A percentile compares a stretch with the other conserved stretches of the same genome.
Evolutionary conservation across 352 stramenopile genomes (phyloP).

Genomic region (Phytopythium montanum): DNA sequence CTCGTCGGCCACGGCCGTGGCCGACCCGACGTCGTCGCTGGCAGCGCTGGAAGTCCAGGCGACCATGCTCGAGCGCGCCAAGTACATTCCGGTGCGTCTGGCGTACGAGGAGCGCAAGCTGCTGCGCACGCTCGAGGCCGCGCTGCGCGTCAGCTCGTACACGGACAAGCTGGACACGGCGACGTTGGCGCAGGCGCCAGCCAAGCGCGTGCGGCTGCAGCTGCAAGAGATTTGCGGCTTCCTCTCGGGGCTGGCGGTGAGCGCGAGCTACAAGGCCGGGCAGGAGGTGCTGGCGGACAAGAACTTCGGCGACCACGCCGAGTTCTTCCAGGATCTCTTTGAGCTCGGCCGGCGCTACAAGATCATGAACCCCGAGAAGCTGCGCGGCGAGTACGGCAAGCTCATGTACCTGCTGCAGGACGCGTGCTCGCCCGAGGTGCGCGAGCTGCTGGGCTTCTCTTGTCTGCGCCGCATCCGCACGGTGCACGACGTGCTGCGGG

Average conservation of each 20-base stretch:
- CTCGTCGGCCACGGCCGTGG: slow-evolving; percentile 6
- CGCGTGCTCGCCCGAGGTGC: slow-evolving; percentile 76
- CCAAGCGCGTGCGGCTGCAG: slow-evolving; percentile 86
- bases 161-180: slow-evolving; percentile 90
- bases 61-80: slow-evolving; percentile 89
- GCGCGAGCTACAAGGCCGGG: slow-evolving; percentile 85
- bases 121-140: slow-evolving; percentile 91
- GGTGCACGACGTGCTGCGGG: slow-evolving; percentile 87
- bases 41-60: slow-evolving; percentile 6
- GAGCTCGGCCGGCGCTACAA: slow-evolving; percentile 96
- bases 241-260: slow-evolving; percentile 89
- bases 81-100: slow-evolving; percentile 96
- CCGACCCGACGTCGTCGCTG: slow-evolving; percentile 8
- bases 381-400: slow-evolving; percentile 96
- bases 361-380: slow-evolving; percentile 99
- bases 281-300: slow-evolving; percentile 87
- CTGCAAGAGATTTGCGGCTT: slow-evolving; percentile 91
- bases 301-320: slow-evolving; percentile 85
- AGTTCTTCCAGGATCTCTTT: slow-evolving; percentile 91
- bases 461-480: slow-evolving; percentile 83
- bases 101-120: slow-evolving; percentile 94
- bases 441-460: slow-evolving; percentile 86
- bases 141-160: slow-evolving; percentile 93
- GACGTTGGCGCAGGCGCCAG: slow-evolving; percentile 42
- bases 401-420: slow-evolving; percentile 94